Percentiles rank a stretch among this genome's conserved stretches.
These are phyloP conservation scores for Quercus engelmannii DNA, from an alignment of 306 rosid species.

Conservation along the genomic window DNA sequence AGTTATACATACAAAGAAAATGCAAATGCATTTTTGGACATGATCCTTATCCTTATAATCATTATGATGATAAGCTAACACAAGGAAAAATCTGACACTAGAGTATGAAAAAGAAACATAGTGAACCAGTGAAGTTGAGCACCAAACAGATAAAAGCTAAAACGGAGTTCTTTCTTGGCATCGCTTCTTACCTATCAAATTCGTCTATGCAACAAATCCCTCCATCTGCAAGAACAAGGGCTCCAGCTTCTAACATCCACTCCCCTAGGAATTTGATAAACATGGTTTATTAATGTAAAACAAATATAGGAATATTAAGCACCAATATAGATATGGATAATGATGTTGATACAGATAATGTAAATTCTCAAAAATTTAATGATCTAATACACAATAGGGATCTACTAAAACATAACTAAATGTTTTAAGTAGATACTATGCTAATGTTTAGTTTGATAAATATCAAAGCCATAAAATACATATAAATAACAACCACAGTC, in stretches of 20 bases:
- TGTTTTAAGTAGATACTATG: not conserved
- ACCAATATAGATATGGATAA: not conserved
- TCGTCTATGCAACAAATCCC: conserved; percentile 97
- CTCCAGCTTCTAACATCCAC: conserved; percentile 99
- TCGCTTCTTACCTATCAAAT: conserved; percentile 62
- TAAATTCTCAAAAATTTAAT: not conserved
- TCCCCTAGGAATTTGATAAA: conserved; percentile 55
- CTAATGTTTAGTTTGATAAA: not conserved
- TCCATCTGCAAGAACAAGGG: conserved; percentile 97
- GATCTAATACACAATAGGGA: not conserved
- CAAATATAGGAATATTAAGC: not conserved
- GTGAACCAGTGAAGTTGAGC: not conserved
- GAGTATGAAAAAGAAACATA: not conserved
- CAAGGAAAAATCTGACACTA: not conserved
- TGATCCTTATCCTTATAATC: not conserved
- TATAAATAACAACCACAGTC: not conserved
- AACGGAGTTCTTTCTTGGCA: not conserved
- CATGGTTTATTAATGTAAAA: not conserved
- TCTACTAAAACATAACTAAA: not conserved
- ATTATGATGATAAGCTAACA: not conserved
- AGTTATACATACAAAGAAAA: not conserved
- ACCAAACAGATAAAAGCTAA: not conserved
- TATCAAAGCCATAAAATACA: not conserved
- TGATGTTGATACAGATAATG: not conserved
- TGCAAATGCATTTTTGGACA: not conserved